Evolutionary conservation across 2,329 filamentous ascomycete genomes (phyloP).

Genomic region (Fusarium multiceps): DNA sequence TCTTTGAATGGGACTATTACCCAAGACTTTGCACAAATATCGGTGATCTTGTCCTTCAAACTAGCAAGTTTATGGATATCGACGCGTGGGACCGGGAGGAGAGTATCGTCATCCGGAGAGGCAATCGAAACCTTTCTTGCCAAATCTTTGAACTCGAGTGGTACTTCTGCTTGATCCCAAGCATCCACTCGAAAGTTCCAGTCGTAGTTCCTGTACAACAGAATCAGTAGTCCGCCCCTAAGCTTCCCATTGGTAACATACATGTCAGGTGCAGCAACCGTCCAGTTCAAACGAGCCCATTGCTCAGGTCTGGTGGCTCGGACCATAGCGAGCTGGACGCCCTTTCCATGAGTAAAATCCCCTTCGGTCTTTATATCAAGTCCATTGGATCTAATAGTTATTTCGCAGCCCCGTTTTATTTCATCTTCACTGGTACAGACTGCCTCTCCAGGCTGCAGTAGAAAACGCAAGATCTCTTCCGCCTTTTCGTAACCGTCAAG

Average conservation of each 20-base stretch:
- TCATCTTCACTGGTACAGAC: constrained; percentile 28
- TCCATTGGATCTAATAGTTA: constrained; percentile 36
- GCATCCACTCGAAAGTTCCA: constrained; percentile 51
- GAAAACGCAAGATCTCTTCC: constrained; percentile 28
- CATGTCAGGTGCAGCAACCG: constrained; percentile 52
- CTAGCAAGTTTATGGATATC: constrained; percentile 17
- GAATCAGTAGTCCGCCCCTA: constrained; percentile 11
- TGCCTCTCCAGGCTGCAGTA: constrained; percentile 19
- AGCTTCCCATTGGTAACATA: constrained; percentile 28
- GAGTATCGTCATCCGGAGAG: neutral
- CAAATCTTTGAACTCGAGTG: constrained; percentile 34
- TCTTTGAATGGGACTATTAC: constrained; percentile 46
- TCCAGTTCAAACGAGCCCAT: constrained; percentile 48
- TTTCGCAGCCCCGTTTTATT: constrained; percentile 31
- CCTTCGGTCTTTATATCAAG: constrained; percentile 41
- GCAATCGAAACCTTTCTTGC: constrained; percentile 39
- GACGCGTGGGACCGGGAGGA: constrained; percentile 30
- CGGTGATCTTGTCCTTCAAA: constrained; percentile 16
- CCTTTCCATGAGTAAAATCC: constrained; percentile 4
- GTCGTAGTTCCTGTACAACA: constrained; percentile 46
- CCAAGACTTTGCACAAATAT: constrained; percentile 45
- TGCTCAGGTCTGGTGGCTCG: constrained; percentile 38
- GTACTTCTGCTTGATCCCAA: constrained; percentile 35
- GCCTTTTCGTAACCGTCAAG: constrained; percentile 26
- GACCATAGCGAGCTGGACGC: constrained; percentile 39